Percentiles rank a stretch among this genome's conserved stretches.
These are phyloP conservation scores for Pisolithus tinctorius DNA, from an alignment of 768 basidiomycete genomes.

Conservation along the genomic window DNA sequence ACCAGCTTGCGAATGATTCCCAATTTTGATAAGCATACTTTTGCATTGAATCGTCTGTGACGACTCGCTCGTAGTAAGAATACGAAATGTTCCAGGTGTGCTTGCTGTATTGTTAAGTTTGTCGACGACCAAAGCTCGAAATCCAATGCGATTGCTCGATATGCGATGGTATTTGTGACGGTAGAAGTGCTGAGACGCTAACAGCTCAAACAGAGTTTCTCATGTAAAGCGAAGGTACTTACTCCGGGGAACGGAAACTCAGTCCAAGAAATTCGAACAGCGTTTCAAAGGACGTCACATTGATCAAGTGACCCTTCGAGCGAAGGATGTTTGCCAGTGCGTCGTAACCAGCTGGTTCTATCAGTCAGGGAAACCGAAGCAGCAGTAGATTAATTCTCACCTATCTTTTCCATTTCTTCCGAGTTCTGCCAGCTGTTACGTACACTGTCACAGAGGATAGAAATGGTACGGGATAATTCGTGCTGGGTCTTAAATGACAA, in stretches of 20 bases:
- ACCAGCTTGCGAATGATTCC: conserved; percentile 67
- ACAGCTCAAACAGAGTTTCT: conserved; percentile 1
- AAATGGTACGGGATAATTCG: conserved; percentile 66
- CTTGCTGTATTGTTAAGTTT: conserved; percentile 62
- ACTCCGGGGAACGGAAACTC: conserved; percentile 80
- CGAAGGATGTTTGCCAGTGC: conserved; percentile 70
- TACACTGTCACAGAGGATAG: conserved; percentile 70
- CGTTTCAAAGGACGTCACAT: conserved; percentile 74
- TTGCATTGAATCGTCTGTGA: conserved; percentile 71
- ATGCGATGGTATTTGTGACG: conserved; percentile 75
- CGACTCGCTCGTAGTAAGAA: conserved; percentile 68
- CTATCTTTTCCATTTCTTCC: conserved; percentile 87
- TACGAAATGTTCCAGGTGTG: conserved; percentile 76
- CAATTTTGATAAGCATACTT: conserved; percentile 65
- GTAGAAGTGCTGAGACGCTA: conserved; percentile 57
- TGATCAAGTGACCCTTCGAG: conserved; percentile 66
- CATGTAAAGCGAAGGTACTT: conserved; percentile 19
- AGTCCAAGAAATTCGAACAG: conserved; percentile 84
- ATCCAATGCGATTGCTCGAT: conserved; percentile 78
- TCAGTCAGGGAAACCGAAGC: conserved; percentile 2
- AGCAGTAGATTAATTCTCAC: conserved; percentile 39
- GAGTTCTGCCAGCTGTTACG: conserved; percentile 88
- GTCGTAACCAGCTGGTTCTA: conserved; percentile 74
- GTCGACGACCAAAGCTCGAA: conserved; percentile 86
- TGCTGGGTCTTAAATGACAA: conserved; percentile 50